Evolutionary conservation across 1,139 yeast genomes (phyloP).

Genomic region (Taphrina flavorubra): DNA sequence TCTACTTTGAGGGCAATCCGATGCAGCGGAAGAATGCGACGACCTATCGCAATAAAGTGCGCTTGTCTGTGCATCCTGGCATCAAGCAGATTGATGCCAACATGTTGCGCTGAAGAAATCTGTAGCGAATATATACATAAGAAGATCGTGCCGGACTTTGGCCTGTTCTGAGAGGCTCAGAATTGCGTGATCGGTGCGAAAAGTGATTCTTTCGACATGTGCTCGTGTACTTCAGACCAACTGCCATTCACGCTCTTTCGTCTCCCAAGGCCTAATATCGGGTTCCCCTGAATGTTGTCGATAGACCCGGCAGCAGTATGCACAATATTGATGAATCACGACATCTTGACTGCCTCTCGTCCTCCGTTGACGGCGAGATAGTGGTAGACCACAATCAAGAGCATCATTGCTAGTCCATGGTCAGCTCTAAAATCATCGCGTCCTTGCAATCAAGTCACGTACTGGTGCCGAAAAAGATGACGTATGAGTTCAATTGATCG

Average conservation of each 20-base stretch:
- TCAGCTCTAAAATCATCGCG: background rate
- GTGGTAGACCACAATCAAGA: constrained; percentile 38
- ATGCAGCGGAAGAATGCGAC: constrained; percentile 73
- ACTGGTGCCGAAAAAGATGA: constrained; percentile 34
- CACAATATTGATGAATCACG: background rate
- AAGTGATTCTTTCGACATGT: no score
- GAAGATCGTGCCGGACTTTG: no score
- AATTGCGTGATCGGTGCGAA: background rate
- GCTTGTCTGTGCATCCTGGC: constrained; percentile 67
- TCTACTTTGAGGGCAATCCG: constrained; percentile 95
- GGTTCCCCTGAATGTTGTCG: no score
- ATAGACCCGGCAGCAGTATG: no score
- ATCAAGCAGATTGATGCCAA: constrained; percentile 64
- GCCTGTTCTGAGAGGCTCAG: background rate
- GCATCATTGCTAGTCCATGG: constrained; percentile 31
- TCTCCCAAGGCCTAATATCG: no score
- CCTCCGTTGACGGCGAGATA: constrained; percentile 30
- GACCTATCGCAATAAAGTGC: constrained; percentile 82
- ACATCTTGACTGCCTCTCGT: background rate
- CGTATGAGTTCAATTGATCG: constrained; percentile 30
- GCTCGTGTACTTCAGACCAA: no score
- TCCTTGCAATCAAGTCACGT: background rate
- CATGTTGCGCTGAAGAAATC: constrained; percentile 18
- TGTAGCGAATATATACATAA: background rate
- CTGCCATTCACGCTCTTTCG: no score